Evolutionary conservation across 106 monocot species (phyloP), one percentile per base, ranked within the genome.

Genomic region (Dendrobium nobile): DNA sequence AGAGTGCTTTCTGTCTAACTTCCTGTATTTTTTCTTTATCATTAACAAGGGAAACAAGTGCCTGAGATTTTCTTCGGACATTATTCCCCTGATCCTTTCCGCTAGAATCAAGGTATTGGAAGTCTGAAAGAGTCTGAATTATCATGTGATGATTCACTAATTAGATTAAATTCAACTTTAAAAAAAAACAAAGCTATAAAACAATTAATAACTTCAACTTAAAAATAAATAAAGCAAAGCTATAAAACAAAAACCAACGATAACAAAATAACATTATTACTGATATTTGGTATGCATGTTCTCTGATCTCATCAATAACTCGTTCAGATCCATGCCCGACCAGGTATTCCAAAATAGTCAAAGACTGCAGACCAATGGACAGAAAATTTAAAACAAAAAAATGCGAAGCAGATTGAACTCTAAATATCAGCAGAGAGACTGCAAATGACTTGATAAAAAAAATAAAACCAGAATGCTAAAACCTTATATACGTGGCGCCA

Each of bases 401-500:
- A 48, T 7, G 24, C 55, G 4, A 72, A 75, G 17, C 18, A 18
- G 61, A 59, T 3, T 37, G 58, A 18, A 22, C 40, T 44, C 9
- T 65, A 65, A 79, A 45, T 5, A 67, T 47, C 65, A 79, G 4
- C 10, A 59, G 15, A 51, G 33, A 44, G 5, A 28, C 47, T 68
- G 9, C n/a, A 45, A n/a, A 13, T 26, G 77, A 77, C 67, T 44
- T 42, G 3, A 77, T 47, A 15, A 77, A 22, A 31, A n/a, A 58
- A 17, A 47, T 16, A 65, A 77, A 33, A 7, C 37, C 19, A 7
- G 19, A 18, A 70, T 28, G 68, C 7, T 45, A 78, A n/a, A 37
- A 96, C 97, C 97, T 95, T 98, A 79, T 95, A 98, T 68, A 98
- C 97, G 80, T 98, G 97, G 5, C 97, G 89, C 97, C 97, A 98